Evolutionary conservation across 768 basidiomycete genomes (phyloP).

Genomic region (Chalciporus sphaerocephalus): DNA sequence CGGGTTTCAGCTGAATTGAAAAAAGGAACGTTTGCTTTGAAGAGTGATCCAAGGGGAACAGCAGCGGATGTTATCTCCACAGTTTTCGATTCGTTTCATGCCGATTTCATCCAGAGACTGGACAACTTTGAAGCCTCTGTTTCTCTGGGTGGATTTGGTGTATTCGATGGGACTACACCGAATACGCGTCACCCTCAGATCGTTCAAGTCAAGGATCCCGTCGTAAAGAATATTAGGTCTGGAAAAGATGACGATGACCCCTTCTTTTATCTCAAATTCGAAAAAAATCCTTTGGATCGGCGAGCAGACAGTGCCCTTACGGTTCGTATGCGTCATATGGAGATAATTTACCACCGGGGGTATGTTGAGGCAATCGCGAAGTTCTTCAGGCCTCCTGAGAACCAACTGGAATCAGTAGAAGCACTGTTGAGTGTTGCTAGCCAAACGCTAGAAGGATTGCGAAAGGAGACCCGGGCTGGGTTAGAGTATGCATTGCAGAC

Average conservation of each 20-base stretch:
- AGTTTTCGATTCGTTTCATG: constrained; percentile 82
- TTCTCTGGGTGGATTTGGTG: constrained; percentile 79
- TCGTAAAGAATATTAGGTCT: constrained; percentile 33
- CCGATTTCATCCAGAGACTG: constrained; percentile 77
- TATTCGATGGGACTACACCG: constrained; percentile 87
- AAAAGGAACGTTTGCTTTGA: constrained; percentile 84
- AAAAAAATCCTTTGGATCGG: constrained; percentile 86
- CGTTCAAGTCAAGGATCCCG: constrained; percentile 67
- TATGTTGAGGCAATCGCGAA: constrained; percentile 88
- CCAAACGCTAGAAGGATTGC: constrained; percentile 86
- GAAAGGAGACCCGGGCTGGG: constrained; percentile 91
- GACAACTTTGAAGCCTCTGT: constrained; percentile 84
- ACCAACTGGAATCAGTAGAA: constrained; percentile 92
- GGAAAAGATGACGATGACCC: constrained; percentile 38
- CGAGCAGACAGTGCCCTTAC: constrained; percentile 89
- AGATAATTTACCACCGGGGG: constrained; percentile 92
- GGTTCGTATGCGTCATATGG: constrained; percentile 89
- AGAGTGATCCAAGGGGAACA: constrained; percentile 61
- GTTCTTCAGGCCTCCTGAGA: constrained; percentile 92
- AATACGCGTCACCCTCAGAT: constrained; percentile 85
- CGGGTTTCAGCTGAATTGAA: constrained; percentile 74
- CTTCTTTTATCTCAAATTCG: constrained; percentile 90
- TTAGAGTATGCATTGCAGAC: constrained; percentile 89
- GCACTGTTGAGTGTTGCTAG: constrained; percentile 92
- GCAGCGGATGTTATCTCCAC: constrained; percentile 75